Conservation (phyloP, 345 rosid species). For the Linum usitatissimum region DNA sequence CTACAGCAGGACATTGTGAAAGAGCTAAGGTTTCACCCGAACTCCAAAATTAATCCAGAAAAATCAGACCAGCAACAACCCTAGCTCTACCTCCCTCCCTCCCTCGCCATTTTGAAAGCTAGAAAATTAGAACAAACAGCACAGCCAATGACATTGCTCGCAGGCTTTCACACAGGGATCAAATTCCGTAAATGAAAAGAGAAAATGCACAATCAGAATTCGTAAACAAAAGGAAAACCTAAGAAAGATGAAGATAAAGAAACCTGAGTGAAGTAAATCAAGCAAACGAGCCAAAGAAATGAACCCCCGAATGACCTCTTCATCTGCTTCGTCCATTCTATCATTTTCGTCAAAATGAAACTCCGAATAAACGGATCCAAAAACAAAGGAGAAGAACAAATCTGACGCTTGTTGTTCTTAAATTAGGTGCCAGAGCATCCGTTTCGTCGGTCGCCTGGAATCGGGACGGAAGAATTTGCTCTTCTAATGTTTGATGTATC, state of each 20-base stretch:
- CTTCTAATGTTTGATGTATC: too few species aligned
- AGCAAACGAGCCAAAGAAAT: slow-evolving; percentile 85
- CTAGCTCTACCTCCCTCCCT: too few species aligned
- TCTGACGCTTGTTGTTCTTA: background rate
- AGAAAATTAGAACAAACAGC: too few species aligned
- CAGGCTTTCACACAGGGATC: too few species aligned
- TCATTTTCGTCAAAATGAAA: slow-evolving; percentile 30
- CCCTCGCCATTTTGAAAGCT: too few species aligned
- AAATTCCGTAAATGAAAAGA: background rate
- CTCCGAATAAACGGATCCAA: background rate
- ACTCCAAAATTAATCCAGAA: too few species aligned
- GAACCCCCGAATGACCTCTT: slow-evolving; percentile 57
- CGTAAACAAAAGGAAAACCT: slow-evolving; percentile 4
- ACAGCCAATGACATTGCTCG: too few species aligned
- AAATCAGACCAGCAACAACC: too few species aligned
- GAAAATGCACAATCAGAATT: background rate
- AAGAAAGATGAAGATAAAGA: background rate
- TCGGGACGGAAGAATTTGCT: background rate
- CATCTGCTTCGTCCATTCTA: slow-evolving; percentile 49
- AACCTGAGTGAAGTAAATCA: slow-evolving; percentile 91
- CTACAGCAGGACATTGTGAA: background rate
- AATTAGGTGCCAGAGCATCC: background rate
- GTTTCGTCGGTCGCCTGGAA: background rate
- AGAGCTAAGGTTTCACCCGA: too few species aligned
- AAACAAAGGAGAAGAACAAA: too few species aligned